Conservation (phyloP, 176 grass and related monocot species). For the Lolium rigidum region DNA sequence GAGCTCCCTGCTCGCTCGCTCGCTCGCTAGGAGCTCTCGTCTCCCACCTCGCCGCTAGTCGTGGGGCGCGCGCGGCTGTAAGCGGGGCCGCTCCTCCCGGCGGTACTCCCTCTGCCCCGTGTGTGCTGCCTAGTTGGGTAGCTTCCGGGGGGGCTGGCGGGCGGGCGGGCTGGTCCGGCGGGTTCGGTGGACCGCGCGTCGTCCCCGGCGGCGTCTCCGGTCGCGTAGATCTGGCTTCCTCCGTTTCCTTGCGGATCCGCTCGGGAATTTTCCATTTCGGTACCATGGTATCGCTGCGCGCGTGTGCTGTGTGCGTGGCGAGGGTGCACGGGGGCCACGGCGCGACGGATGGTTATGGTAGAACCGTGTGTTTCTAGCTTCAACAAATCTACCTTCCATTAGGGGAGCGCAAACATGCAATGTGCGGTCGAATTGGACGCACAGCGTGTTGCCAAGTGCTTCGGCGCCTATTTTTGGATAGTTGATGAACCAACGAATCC, state of each 20-base stretch:
- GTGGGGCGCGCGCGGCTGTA: not conserved
- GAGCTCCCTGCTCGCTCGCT: not conserved
- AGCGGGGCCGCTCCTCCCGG: not conserved
- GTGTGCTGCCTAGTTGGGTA: not conserved
- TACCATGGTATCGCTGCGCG: no score
- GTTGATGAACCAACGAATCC: not conserved
- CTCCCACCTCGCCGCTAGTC: not conserved
- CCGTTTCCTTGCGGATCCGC: not conserved
- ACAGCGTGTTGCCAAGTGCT: not conserved
- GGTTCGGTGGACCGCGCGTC: not conserved
- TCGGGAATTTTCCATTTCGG: conserved; percentile 25
- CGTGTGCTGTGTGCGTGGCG: not conserved
- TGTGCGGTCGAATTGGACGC: not conserved
- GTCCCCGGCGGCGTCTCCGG: not conserved
- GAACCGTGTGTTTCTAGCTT: not conserved
- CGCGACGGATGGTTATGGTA: not conserved
- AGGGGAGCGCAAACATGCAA: not conserved
- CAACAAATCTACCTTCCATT: not conserved
- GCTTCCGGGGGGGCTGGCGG: not conserved
- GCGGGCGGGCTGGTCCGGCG: not conserved
- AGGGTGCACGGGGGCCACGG: not conserved
- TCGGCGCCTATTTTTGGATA: not conserved
- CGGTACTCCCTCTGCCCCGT: not conserved
- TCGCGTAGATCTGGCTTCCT: conserved; percentile 30
- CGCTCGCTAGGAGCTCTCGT: not conserved